Evolutionary conservation across 129 eudicot genomes (phyloP).

Genomic region (Pulicaria dysenterica): DNA sequence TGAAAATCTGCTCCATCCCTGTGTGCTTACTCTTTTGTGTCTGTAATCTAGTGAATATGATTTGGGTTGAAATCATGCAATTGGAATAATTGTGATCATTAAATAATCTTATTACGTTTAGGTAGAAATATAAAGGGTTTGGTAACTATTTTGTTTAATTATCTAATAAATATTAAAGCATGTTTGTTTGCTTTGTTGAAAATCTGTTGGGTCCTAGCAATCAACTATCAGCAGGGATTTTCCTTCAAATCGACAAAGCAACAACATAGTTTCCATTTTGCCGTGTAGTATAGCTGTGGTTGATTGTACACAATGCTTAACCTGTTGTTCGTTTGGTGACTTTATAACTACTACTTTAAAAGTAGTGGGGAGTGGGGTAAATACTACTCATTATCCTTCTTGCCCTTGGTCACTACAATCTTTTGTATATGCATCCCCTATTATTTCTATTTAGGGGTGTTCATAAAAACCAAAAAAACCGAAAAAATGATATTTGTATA

Average conservation of each 20-base stretch:
- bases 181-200: slow-evolving; percentile 2
- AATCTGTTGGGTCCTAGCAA: neutral
- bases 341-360: neutral
- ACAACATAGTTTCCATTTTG: neutral
- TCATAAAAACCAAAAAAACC: no score
- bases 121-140: neutral
- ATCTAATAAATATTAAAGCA: slow-evolving; percentile 4
- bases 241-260: neutral
- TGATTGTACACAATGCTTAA: neutral
- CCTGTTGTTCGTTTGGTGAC: neutral
- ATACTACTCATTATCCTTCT: neutral
- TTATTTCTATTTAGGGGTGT: no score
- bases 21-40: neutral
- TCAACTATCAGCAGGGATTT: neutral
- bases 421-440: no score
- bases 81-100: neutral
- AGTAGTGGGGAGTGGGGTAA: neutral
- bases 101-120: no score
- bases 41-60: neutral
- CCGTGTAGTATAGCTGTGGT: neutral
- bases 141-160: neutral
- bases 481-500: no score
- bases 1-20: slow-evolving; percentile 2
- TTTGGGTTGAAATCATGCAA: neutral
- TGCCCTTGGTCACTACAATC: no score